Evolutionary conservation across 169 alveolate species (phyloP), one percentile per base, ranked within the genome.

Genomic region (Theileria equi): DNA sequence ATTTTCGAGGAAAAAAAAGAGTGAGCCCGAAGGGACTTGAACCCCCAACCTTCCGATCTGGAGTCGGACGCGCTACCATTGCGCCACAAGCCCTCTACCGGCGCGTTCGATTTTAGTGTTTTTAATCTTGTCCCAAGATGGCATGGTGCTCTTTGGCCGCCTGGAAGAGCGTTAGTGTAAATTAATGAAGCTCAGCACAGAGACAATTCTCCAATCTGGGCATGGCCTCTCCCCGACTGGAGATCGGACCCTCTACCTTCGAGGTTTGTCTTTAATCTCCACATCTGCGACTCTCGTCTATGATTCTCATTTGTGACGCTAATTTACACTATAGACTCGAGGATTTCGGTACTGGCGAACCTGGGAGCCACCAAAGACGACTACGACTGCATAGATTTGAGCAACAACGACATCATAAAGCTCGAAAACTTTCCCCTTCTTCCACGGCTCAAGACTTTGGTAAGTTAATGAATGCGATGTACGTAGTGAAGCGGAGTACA

Each of bases 21-120:
- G 86, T 88, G 93, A 88, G 93, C 94, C 91, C 91, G 93, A 91
- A 88, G 96, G 93, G 96, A 90, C 84, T 91, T 87, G 96, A 91
- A 91, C 96, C 93, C 96, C 92, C 96, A 91, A 84, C 96, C 96
- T 90, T 90, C 93, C 91, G 96, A 91, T 91, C 93, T 89, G 96
- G 93, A 91, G 96, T 91, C 96, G 91, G 93, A 90, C 93, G 96
- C 96, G 94, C 96, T 91, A 89, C 94, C 95, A 89, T 91, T 91
- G 94, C 94, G 95, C 95, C 95, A 91, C 93, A 73, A 78, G 92
- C 92, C 92, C 92, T 48, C 17, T 52, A 10, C 21, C 44, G 3
- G 2, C 45, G 32, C 21, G 10, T 21, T 16, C 35, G 3, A 47
- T 45, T 71, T 26, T 35, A 1, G 13, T 1, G 60, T 48, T 8